Percentiles rank a stretch among this genome's conserved stretches.
phyloP scores from a whole-genome alignment of 2,329 filamentous ascomycete species.

The Sordariomycetes sp. region DNA sequence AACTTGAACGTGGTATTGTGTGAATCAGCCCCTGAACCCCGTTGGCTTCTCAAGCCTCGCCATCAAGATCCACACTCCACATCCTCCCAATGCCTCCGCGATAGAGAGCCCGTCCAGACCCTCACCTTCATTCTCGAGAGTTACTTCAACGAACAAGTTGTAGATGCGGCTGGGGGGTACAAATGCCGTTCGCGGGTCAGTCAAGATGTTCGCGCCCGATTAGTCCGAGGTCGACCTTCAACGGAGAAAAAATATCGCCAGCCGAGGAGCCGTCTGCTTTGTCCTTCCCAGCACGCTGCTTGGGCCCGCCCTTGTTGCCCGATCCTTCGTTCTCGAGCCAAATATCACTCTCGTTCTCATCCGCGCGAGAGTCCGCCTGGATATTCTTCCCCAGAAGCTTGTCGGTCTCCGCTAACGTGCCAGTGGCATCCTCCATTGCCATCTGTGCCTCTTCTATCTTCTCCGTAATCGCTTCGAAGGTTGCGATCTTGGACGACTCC shows the following conservation, averaged over 20 bases:
- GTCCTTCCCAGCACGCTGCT: constrained; percentile 14
- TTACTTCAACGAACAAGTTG: no score
- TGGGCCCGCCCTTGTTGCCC: constrained; percentile 1
- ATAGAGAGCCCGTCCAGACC: not conserved
- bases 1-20: no score
- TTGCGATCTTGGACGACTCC: constrained; percentile 48
- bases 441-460: constrained; percentile 48
- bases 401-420: constrained; percentile 24
- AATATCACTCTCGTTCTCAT: constrained; percentile 7
- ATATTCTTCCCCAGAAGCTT: constrained; percentile 29
- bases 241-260: constrained; percentile 35
- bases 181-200: not conserved
- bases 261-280: constrained; percentile 10
- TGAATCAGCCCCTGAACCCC: no score
- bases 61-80: no score
- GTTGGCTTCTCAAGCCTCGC: no score
- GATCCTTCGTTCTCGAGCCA: constrained; percentile 8
- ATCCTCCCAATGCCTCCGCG: not conserved
- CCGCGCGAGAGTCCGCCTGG: constrained; percentile 6
- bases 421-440: constrained; percentile 41
- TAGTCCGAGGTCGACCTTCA: constrained; percentile 44
- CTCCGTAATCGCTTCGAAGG: constrained; percentile 46
- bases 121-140: no score
- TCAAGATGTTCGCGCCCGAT: constrained; percentile 23
- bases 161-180: not conserved